These are phyloP conservation scores for Recurvomyces mirabilis DNA, from an alignment of 495 filamentous ascomycete genomes.

Conservation along the genomic window DNA sequence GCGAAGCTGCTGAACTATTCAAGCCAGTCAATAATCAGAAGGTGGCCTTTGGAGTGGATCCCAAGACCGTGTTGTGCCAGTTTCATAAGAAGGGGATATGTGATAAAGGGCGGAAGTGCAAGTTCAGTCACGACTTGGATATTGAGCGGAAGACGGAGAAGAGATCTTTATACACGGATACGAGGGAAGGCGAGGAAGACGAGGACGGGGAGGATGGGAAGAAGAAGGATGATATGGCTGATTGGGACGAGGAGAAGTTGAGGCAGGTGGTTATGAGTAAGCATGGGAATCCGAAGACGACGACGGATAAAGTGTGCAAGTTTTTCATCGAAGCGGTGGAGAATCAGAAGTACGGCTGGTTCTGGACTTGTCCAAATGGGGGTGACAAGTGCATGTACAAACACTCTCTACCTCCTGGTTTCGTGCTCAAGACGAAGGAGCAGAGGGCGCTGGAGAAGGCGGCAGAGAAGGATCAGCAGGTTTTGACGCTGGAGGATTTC, in stretches of 20 bases:
- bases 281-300: constrained; percentile 91
- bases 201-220: constrained; percentile 57
- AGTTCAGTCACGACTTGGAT: constrained; percentile 86
- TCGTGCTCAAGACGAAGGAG: constrained; percentile 95
- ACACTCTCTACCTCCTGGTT: constrained; percentile 91
- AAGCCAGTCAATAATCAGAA: constrained; percentile 93
- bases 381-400: constrained; percentile 98
- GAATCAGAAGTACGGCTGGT: constrained; percentile 98
- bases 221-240: constrained; percentile 83
- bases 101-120: constrained; percentile 96
- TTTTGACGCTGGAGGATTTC: constrained; percentile 93
- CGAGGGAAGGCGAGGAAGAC: constrained; percentile 48
- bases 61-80: constrained; percentile 92
- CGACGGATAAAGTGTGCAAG: constrained; percentile 98
- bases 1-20: constrained; percentile 70
- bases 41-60: constrained; percentile 93
- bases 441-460: constrained; percentile 94
- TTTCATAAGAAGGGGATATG: constrained; percentile 96
- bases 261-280: constrained; percentile 83
- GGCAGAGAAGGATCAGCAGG: constrained; percentile 92
- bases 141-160: constrained; percentile 86
- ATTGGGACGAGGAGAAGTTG: constrained; percentile 97
- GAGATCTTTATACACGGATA: constrained; percentile 84
- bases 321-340: constrained; percentile 97
- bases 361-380: constrained; percentile 95